phyloP scores from a whole-genome alignment of 1,284 basidiomycete species.

The Ustilago trichophora region DNA sequence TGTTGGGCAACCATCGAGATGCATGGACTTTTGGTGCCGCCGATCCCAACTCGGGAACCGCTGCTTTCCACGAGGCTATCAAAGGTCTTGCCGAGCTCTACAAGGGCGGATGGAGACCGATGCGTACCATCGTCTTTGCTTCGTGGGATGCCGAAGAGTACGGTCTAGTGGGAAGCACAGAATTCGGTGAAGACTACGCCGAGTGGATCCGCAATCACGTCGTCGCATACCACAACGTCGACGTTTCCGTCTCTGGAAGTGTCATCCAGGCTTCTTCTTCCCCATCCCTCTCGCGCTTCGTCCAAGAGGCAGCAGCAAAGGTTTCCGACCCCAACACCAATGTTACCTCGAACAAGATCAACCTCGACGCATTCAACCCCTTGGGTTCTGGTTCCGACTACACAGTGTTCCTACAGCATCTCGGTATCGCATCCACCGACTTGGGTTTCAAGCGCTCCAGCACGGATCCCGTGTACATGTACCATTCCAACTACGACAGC shows the following conservation, averaged over 20 bases:
- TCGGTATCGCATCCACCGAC: slow-evolving; percentile 67
- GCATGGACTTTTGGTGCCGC: slow-evolving; percentile 71
- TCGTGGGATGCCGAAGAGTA: slow-evolving; percentile 96
- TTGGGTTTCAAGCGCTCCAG: slow-evolving; percentile 61
- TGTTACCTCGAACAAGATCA: slow-evolving; percentile 13
- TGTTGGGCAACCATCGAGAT: slow-evolving; percentile 73
- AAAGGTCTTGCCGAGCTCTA: slow-evolving; percentile 81
- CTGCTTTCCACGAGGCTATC: slow-evolving; percentile 82
- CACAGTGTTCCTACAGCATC: slow-evolving; percentile 75
- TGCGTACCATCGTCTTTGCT: slow-evolving; percentile 86
- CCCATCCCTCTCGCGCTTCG: slow-evolving; percentile 80
- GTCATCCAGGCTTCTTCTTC: slow-evolving; percentile 72
- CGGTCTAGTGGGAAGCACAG: slow-evolving; percentile 85
- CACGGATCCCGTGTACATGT: slow-evolving; percentile 68
- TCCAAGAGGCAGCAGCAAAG: slow-evolving; percentile 76
- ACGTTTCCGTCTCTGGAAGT: slow-evolving; percentile 77
- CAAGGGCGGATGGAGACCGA: slow-evolving; percentile 83
- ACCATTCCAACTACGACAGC: slow-evolving; percentile 78
- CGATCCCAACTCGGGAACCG: slow-evolving; percentile 88
- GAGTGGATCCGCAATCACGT: slow-evolving; percentile 80
- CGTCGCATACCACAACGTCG: slow-evolving; percentile 87
- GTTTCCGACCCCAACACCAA: slow-evolving; percentile 63
- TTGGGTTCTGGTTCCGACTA: slow-evolving; percentile 73
- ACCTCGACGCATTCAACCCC: slow-evolving; percentile 30
- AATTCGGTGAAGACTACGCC: slow-evolving; percentile 88